Evolutionary conservation across 495 filamentous ascomycete genomes (phyloP).

Genomic region (Penicillium manginii): DNA sequence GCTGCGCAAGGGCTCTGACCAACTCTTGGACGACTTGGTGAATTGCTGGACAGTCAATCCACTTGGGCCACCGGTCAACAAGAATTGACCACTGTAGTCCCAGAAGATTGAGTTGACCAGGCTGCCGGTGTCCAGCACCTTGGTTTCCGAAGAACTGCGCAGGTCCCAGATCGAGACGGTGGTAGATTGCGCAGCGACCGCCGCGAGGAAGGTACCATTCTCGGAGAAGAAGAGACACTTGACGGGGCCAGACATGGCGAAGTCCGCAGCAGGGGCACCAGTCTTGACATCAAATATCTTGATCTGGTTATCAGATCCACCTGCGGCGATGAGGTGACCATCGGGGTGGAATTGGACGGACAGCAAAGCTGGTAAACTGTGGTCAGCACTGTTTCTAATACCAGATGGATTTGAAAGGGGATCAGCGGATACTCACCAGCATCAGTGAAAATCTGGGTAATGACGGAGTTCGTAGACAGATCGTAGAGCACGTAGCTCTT

Average conservation of each 20-base stretch:
- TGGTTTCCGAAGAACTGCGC: slow-evolving; percentile 75
- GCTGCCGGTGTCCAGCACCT: slow-evolving; percentile 81
- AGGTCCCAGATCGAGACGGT: slow-evolving; percentile 88
- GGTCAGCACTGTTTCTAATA: slow-evolving; percentile 12
- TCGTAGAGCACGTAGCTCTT: slow-evolving; percentile 96
- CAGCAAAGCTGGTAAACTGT: slow-evolving; percentile 63
- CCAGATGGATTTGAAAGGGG: neutral
- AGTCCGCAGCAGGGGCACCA: slow-evolving; percentile 69
- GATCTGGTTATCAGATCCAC: slow-evolving; percentile 74
- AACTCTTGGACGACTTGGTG: slow-evolving; percentile 77
- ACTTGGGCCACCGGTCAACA: slow-evolving; percentile 78
- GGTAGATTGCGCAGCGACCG: slow-evolving; percentile 70
- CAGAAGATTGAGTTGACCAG: slow-evolving; percentile 73
- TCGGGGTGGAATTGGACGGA: slow-evolving; percentile 91
- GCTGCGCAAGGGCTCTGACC: slow-evolving; percentile 83
- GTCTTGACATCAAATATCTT: slow-evolving; percentile 84
- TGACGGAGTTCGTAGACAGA: slow-evolving; percentile 62
- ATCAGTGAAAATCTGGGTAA: slow-evolving; percentile 80
- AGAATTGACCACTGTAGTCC: slow-evolving; percentile 95
- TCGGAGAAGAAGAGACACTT: slow-evolving; percentile 86
- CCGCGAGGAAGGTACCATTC: slow-evolving; percentile 95
- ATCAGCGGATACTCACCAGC: slow-evolving; percentile 61
- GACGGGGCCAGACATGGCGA: slow-evolving; percentile 67
- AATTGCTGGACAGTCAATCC: slow-evolving; percentile 89
- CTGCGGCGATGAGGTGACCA: slow-evolving; percentile 88